Evolutionary conservation across 176 grass and related monocot species (phyloP).

Genomic region (Pontederia paniculata): DNA sequence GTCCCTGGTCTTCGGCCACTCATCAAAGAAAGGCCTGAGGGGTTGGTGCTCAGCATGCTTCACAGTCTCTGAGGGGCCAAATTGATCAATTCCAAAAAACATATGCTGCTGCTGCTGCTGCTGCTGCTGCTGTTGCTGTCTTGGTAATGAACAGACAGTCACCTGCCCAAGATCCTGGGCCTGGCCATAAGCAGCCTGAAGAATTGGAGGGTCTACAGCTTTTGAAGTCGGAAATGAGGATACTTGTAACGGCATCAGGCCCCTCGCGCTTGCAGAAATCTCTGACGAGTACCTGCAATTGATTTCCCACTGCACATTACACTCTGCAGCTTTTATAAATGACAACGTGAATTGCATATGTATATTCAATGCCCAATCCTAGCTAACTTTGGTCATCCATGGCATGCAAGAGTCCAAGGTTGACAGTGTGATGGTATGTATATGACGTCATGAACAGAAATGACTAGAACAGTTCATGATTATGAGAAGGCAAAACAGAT

Average conservation of each 20-base stretch:
- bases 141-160: constrained; percentile 2
- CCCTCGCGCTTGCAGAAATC: not conserved
- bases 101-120: constrained; percentile 2
- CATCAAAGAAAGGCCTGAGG: constrained; percentile 12
- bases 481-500: too few species aligned
- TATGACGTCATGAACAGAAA: too few species aligned
- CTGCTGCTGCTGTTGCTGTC: constrained; percentile 11
- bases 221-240: not conserved
- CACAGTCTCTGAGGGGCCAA: constrained; percentile 25
- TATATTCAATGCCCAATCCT: too few species aligned
- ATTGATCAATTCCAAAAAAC: constrained; percentile 12
- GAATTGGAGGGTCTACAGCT: not conserved
- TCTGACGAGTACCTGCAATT: too few species aligned
- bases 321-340: too few species aligned
- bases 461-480: too few species aligned
- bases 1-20: constrained; percentile 14
- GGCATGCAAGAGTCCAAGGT: too few species aligned
- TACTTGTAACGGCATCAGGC: constrained; percentile 5
- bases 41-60: constrained; percentile 51
- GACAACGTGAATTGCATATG: too few species aligned
- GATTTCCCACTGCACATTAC: too few species aligned
- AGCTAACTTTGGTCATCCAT: too few species aligned
- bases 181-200: not conserved
- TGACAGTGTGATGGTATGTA: too few species aligned
- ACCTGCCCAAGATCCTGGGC: constrained; percentile 2